These are phyloP conservation scores for Leishmania gerbilli DNA, from an alignment of 208 protist genomes.

Conservation along the genomic window DNA sequence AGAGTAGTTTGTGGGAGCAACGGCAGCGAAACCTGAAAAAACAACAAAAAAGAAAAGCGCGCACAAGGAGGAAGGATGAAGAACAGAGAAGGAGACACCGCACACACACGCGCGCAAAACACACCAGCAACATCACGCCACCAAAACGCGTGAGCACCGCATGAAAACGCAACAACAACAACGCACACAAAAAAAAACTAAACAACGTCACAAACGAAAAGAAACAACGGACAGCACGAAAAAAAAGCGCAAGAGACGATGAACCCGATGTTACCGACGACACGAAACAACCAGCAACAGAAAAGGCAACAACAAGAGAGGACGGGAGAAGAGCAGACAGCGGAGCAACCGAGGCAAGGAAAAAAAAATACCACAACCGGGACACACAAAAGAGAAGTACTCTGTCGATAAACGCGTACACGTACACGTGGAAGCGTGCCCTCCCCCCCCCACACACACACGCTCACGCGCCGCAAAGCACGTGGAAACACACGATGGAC, in stretches of 20 bases:
- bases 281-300: not conserved
- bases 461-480: not conserved
- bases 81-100: not conserved
- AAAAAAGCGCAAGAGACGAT: not conserved
- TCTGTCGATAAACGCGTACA: not conserved
- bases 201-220: not conserved
- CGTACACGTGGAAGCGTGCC: not conserved
- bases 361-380: not conserved
- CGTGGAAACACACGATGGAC: not conserved
- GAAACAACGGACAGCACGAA: not conserved
- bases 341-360: not conserved
- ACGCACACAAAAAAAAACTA: not conserved
- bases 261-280: not conserved
- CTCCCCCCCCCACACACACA: not conserved
- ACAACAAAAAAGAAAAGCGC: slow-evolving; percentile 1
- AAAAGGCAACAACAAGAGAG: not conserved
- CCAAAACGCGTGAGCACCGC: not conserved
- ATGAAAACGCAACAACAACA: not conserved
- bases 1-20: not conserved
- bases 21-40: not conserved
- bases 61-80: not conserved
- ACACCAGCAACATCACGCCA: not conserved
- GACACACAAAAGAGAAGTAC: not conserved
- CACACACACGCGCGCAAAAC: too few species aligned
- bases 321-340: not conserved